Evolutionary conservation across 257 asterid species (phyloP).

Genomic region (Fraxinus excelsior): DNA sequence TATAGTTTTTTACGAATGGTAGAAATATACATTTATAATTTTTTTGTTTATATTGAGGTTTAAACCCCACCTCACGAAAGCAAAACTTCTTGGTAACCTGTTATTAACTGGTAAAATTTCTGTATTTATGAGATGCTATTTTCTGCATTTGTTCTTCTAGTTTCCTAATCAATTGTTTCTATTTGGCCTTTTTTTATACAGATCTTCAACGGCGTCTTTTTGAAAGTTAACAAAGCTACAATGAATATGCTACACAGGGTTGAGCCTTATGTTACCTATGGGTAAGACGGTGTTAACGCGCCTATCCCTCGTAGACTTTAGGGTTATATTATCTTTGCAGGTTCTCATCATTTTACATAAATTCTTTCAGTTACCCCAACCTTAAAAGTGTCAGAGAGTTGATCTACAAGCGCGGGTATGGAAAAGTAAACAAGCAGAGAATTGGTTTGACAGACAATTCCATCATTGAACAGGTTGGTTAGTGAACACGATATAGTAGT

Average conservation of each 20-base stretch:
- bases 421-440: slow-evolving; percentile 58
- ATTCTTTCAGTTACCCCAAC: slow-evolving; percentile 45
- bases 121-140: too few relatives aligned
- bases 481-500: neutral
- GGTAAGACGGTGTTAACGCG: slow-evolving; percentile 28
- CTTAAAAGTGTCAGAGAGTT: slow-evolving; percentile 52
- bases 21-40: too few relatives aligned
- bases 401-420: slow-evolving; percentile 59
- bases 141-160: neutral
- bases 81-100: neutral
- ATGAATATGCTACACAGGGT: slow-evolving; percentile 61
- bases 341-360: neutral
- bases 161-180: neutral
- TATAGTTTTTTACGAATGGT: neutral
- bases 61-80: neutral
- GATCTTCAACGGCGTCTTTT: slow-evolving; percentile 64
- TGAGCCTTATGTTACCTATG: slow-evolving; percentile 66
- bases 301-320: neutral
- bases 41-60: too few relatives aligned
- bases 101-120: too few relatives aligned
- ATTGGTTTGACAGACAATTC: slow-evolving; percentile 56
- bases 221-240: slow-evolving; percentile 64
- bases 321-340: neutral
- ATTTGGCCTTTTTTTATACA: slow-evolving; percentile 3
- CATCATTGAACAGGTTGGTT: slow-evolving; percentile 47